Conservation (phyloP, 2,329 filamentous ascomycete species). For the Phoma sp. region DNA sequence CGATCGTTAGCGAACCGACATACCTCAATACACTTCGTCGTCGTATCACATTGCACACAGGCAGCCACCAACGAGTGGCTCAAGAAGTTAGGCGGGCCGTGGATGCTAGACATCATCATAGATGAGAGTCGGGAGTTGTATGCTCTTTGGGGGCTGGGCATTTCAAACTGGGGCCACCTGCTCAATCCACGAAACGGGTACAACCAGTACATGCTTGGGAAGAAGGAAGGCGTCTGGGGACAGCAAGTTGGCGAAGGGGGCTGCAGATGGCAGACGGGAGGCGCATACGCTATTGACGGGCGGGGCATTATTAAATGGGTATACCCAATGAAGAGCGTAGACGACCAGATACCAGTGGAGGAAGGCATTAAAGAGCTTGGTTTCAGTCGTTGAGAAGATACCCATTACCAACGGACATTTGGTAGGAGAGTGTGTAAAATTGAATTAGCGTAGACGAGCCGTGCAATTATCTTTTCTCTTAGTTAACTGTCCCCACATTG, state of each 20-base stretch:
- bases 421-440: no score
- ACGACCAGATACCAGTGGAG: conserved; percentile 41
- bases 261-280: conserved; percentile 47
- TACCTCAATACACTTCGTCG: conserved; percentile 62
- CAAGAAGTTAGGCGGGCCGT: conserved; percentile 64
- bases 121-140: conserved; percentile 66
- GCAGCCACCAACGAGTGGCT: conserved; percentile 65
- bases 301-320: conserved; percentile 45
- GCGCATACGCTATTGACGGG: conserved; percentile 43
- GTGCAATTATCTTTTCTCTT: not conserved
- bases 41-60: conserved; percentile 66
- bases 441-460: no score
- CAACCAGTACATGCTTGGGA: conserved; percentile 45
- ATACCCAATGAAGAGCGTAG: conserved; percentile 45
- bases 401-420: not conserved
- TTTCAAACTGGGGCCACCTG: conserved; percentile 45
- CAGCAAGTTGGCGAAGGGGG: conserved; percentile 46
- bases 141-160: conserved; percentile 67
- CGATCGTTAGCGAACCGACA: conserved; percentile 63
- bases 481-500: not conserved
- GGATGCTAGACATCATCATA: conserved; percentile 63
- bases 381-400: conserved; percentile 17
- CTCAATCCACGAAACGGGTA: conserved; percentile 46
- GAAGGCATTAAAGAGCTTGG: conserved; percentile 43
- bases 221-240: conserved; percentile 46